Base-by-base conservation (phyloP, 495 filamentous ascomycete species). In the Xylaria venustula region DNA sequence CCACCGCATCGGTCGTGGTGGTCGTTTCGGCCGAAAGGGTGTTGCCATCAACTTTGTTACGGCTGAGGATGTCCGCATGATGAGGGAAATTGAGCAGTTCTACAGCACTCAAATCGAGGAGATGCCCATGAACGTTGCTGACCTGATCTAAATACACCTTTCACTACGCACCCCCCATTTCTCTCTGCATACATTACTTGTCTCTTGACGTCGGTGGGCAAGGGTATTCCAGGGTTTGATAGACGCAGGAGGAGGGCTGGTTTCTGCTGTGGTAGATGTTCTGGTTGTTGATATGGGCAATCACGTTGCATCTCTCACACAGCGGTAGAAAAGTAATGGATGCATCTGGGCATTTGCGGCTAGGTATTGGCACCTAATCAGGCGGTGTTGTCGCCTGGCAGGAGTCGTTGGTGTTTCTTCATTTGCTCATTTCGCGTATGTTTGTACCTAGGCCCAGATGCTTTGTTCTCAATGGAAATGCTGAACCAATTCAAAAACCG, bases 21-120 rank as follows among this genome's bases (percentile, higher is more conserved):
- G 94, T 77, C 91, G 94, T 84, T 98, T 98, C 81, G 94, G 94
- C 76, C 90, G 94, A 74, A 98, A 98, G 86, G 94, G 94, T 88
- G 94, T 98, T 76, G 95, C 94, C 67, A 98, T 98, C 85, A 98
- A 98, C 88, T 98, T 98, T 78, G 94, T 98, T 74, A 98, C 95
- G 58, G 91, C 90, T 69, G 94, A 98, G 62, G 94, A 98, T 82
- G 94, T 98, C 66, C 93, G 95, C 74, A 98, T 98, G 87, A 90
- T 98, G 85, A 88, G 94, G 68, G 95, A 98, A 77, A 98, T 98
- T 64, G 94, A 92, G 73, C 79, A 85, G 72, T 90, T 88, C 79
- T 89, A 89, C 79, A 88, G 84, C 74, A 89, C 88, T 54, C 88
- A 91, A 75, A 91, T 91, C 60, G 88, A 91, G 68, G 88, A 91